These are phyloP conservation scores for Ilex asprella DNA, from an alignment of 257 asterid species.

Conservation along the genomic window DNA sequence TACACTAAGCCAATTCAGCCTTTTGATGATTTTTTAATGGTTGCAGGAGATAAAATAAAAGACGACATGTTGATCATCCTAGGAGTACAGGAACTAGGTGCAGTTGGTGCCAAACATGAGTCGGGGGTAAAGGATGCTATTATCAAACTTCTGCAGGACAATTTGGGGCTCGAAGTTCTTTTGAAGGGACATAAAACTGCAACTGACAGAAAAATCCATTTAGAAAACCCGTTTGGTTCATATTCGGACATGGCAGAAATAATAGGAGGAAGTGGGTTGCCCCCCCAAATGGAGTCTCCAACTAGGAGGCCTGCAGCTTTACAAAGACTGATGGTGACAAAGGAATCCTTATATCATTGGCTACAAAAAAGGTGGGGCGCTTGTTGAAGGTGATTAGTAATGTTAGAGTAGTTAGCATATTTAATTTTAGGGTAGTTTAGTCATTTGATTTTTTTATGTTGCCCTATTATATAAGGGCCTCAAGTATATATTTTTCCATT, in stretches of 20 bases:
- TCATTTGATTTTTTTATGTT: too few relatives aligned
- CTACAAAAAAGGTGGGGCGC: constrained; percentile 35
- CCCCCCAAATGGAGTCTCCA: constrained; percentile 31
- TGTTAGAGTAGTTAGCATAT: too few relatives aligned
- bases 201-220: constrained; percentile 15
- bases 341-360: constrained; percentile 63
- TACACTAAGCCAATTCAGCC: too few relatives aligned
- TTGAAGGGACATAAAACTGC: constrained; percentile 27
- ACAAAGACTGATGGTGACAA: constrained; percentile 55
- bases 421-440: too few relatives aligned
- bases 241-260: constrained; percentile 21
- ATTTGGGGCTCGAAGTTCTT: constrained; percentile 68
- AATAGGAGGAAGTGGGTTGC: constrained; percentile 15
- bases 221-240: constrained; percentile 14
- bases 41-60: constrained; percentile 57
- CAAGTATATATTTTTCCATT: too few relatives aligned
- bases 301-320: constrained; percentile 68
- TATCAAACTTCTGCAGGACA: constrained; percentile 50
- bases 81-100: constrained; percentile 35
- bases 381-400: constrained; percentile 8
- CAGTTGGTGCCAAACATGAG: constrained; percentile 19
- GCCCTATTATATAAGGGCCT: too few relatives aligned
- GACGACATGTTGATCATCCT: constrained; percentile 65
- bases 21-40: neutral
- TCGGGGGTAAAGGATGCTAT: constrained; percentile 48